Conservation (phyloP, 805 yeast species). For the Pichia manshurica region DNA sequence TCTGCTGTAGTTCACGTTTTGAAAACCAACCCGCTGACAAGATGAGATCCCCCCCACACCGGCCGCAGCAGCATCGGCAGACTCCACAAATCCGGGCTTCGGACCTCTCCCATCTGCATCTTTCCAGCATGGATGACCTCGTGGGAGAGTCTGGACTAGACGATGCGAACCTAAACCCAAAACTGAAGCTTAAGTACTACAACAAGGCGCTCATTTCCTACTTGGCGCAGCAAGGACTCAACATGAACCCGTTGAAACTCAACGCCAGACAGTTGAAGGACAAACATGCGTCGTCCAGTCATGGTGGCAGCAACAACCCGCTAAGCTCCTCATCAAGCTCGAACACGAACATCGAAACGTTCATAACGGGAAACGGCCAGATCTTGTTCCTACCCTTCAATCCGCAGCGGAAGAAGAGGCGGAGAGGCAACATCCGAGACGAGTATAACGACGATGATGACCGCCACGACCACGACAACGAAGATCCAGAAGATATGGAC, state of each 20-base stretch:
- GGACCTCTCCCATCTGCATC: background rate
- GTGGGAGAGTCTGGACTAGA: constrained; percentile 22
- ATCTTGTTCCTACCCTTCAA: constrained; percentile 31
- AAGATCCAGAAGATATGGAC: constrained; percentile 18
- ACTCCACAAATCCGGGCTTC: background rate
- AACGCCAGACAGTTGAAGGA: constrained; percentile 10
- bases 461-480: constrained; percentile 21
- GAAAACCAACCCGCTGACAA: no score
- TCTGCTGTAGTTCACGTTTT: no score
- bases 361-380: constrained; percentile 31
- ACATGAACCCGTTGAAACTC: constrained; percentile 24
- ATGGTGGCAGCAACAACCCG: background rate
- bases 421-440: constrained; percentile 13
- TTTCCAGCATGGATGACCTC: constrained; percentile 23
- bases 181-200: constrained; percentile 21
- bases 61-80: background rate
- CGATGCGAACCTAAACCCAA: constrained; percentile 6
- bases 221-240: constrained; percentile 26
- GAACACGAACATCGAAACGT: constrained; percentile 19
- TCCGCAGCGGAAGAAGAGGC: constrained; percentile 24
- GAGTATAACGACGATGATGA: constrained; percentile 17
- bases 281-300: constrained; percentile 2
- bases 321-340: constrained; percentile 9
- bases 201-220: constrained; percentile 24
- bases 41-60: background rate